phyloP scores from a whole-genome alignment of 352 stramenopile genomes.

The Thraustochytrium striatum region DNA sequence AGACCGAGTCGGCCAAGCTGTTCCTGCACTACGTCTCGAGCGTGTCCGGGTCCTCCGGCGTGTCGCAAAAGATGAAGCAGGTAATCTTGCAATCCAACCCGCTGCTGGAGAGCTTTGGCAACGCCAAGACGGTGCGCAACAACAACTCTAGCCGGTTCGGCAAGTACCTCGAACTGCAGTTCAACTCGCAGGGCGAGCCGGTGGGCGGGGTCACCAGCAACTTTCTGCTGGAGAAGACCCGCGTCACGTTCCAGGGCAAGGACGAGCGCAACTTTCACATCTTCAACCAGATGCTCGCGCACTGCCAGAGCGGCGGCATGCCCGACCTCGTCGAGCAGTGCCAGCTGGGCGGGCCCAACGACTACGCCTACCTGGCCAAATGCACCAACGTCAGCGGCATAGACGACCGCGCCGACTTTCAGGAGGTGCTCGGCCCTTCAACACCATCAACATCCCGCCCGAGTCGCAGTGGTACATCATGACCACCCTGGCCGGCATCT shows the following conservation, averaged over 20 bases:
- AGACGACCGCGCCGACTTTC: constrained; percentile 79
- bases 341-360: constrained; percentile 21
- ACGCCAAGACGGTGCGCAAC: constrained; percentile 94
- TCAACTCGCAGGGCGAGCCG: constrained; percentile 68
- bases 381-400: constrained; percentile 70
- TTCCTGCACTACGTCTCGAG: constrained; percentile 83
- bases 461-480: constrained; percentile 87
- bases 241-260: constrained; percentile 71
- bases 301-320: neutral
- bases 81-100: constrained; percentile 89
- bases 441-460: constrained; percentile 74
- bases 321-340: constrained; percentile 40
- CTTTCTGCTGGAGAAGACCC: constrained; percentile 84
- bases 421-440: constrained; percentile 58
- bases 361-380: constrained; percentile 28
- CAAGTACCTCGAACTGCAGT: constrained; percentile 96
- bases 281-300: constrained; percentile 79
- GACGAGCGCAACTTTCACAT: constrained; percentile 84
- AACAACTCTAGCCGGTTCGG: constrained; percentile 93
- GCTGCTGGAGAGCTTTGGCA: constrained; percentile 97
- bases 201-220: constrained; percentile 75
- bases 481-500: constrained; percentile 72
- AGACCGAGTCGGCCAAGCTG: constrained; percentile 94
- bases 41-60: constrained; percentile 34
- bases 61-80: constrained; percentile 51